Conservation (phyloP, 257 asterid species). For the Pogostemon cablin region DNA sequence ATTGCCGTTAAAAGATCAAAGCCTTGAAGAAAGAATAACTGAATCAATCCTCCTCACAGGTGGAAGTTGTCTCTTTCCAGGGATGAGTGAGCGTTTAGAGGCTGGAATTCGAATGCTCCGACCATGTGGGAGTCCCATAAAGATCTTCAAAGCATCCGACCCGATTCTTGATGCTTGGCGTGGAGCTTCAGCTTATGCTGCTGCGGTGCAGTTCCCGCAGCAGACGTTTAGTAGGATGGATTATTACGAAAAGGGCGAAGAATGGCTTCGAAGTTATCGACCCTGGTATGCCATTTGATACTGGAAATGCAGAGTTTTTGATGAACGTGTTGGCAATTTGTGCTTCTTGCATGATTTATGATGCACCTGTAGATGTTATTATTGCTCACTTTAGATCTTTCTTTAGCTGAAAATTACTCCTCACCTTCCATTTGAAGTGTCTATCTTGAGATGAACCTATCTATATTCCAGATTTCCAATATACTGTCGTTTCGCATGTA, state of each 20-base stretch:
- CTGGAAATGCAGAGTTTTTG: constrained; percentile 8
- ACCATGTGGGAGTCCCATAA: constrained; percentile 82
- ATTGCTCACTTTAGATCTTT: background rate
- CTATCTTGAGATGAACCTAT: too few relatives aligned
- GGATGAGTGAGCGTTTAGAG: constrained; percentile 79
- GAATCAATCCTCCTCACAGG: constrained; percentile 81
- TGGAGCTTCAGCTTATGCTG: constrained; percentile 84
- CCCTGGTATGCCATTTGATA: constrained; percentile 56
- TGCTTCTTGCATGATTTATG: background rate
- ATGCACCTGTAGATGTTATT: constrained; percentile 3
- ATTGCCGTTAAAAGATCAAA: constrained; percentile 47
- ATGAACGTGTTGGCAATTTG: background rate
- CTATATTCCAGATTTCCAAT: too few relatives aligned
- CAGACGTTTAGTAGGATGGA: constrained; percentile 81
- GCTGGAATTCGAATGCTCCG: constrained; percentile 76
- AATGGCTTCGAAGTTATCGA: constrained; percentile 72
- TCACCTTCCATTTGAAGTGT: background rate
- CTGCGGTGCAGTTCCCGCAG: constrained; percentile 54
- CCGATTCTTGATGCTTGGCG: constrained; percentile 93
- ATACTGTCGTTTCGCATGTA: too few relatives aligned
- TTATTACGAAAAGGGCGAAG: constrained; percentile 93
- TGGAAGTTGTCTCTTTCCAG: constrained; percentile 88
- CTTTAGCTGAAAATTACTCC: background rate
- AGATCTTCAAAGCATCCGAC: constrained; percentile 61
- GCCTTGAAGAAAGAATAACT: constrained; percentile 63